Evolutionary conservation across 2,329 filamentous ascomycete species (phyloP), one percentile per base, ranked within the genome.

Genomic region (Botrytis cinerea): DNA sequence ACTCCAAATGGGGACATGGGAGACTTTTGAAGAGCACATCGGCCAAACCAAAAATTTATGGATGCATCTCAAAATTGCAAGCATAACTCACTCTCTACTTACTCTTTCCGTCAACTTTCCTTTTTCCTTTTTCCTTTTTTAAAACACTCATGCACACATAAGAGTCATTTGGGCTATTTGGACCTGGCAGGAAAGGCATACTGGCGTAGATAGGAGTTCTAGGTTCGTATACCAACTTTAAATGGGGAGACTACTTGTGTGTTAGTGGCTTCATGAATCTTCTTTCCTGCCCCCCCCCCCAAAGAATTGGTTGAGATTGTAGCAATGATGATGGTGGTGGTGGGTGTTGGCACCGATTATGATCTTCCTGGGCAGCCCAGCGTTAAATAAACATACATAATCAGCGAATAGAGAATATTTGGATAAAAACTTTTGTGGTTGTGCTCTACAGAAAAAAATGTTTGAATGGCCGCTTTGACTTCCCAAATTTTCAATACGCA

Each of bases 161-260:
- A 51, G 25, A 68, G 22, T 28, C 28, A 25, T 43, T 38, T 40
- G 62, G 63, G n/a, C 35, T 72, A 72, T 59, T 25, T 72, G 60
- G 28, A 67, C 38, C 25, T 60, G 40, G 28, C 45, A 69, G 63
- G 71, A 51, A 72, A 68, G 62, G 62, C 43, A 43, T 48, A 69
- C 28, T 48, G 54, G 71, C 28, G 48, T 60, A 35, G 25, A 35
- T 14, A 43, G 64, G 71, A 61, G 45, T 54, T 32, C 4, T 48
- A 43, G 64, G 64, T 16, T 46, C 46, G 28, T 32, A 60, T 60
- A 67, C 32, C 61, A 51, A 67, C 46, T 59, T 48, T 72, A 51
- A 48, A 43, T 51, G 40, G 28, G 70, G 51, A 28, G 35, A 57
- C 67, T 60, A 38, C 28, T 46, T 46, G 51, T 68, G 48, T 48